Base-by-base conservation (phyloP, 2,329 filamentous ascomycete species). In the Cytospora piceicola region DNA sequence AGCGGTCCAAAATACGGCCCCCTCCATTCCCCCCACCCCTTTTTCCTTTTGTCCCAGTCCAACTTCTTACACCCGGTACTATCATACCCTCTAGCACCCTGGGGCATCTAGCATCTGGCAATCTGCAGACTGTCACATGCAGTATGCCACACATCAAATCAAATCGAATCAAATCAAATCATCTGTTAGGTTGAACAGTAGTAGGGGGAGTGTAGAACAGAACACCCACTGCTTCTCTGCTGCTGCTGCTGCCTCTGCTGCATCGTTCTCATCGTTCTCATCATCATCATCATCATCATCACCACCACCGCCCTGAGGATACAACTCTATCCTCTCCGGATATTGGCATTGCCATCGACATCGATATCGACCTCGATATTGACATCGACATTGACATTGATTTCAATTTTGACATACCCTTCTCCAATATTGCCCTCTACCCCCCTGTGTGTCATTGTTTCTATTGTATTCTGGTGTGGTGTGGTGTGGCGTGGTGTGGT, bases 111-210 rank as follows among this genome's bases (percentile, higher is more conserved):
- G 15, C 27, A 54, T 42, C 51, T 59, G 53, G 58, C 30, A 34
- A 51, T 42, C 54, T 46, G 54, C 59, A 58, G 58, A 39, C 59
- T 58, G 52, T 51, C 65, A 67, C 61, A 60, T 46, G 42, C 42
- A 46, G 22, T 22, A 46, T 46, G 42, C 42, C 42, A 46, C 42
- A 46, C 42, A 46, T 20, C 42, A 46, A 8, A n/a, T n/a, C n/a
- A n/a, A n/a, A n/a, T n/a, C n/a, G n/a, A n/a, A n/a, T n/a, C n/a
- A n/a, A n/a, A n/a, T n/a, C n/a, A n/a, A 4, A 29, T 29, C 27
- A 29, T 5, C n/a, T 30, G 24, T 7, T 39, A n/a, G 7, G 51
- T 64, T n/a, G 42, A 46, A 7, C 17, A 46, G 32, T 34, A 34
- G 9, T 32, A 32, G 9, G n/a, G 42, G 6, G 3, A n/a, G 42